Conservation (phyloP, 1,284 basidiomycete genomes). For the Melampsora larici-populina region DNA sequence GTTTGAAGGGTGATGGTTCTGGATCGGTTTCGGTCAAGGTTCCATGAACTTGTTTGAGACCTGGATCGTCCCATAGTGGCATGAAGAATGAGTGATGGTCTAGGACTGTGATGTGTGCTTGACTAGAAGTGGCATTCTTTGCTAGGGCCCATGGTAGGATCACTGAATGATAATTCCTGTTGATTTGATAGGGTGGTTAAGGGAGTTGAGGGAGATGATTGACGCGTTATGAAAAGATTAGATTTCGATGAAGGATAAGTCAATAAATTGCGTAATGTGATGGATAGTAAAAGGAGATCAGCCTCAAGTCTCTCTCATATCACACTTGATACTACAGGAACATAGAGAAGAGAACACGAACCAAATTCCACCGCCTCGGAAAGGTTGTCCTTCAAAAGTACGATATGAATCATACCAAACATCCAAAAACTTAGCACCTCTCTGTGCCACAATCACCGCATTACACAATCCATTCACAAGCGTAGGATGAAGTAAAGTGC, state of each 20-base stretch:
- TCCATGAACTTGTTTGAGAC: slow-evolving; percentile 27
- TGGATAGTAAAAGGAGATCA: neutral
- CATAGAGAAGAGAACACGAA: too few relatives aligned
- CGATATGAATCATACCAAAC: slow-evolving; percentile 36
- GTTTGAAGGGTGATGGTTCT: slow-evolving; percentile 14
- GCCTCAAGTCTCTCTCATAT: neutral
- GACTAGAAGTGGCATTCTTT: slow-evolving; percentile 14
- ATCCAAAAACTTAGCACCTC: slow-evolving; percentile 18
- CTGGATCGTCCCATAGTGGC: slow-evolving; percentile 41
- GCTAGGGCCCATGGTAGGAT: slow-evolving; percentile 32
- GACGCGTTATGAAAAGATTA: neutral
- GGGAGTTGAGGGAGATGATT: neutral
- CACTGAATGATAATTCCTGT: slow-evolving; percentile 39
- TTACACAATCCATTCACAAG: slow-evolving; percentile 36
- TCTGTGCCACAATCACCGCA: slow-evolving; percentile 35
- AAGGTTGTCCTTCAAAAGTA: slow-evolving; percentile 34
- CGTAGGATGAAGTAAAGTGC: slow-evolving; percentile 24
- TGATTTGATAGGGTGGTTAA: neutral
- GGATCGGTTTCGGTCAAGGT: slow-evolving; percentile 20
- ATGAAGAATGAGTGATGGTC: slow-evolving; percentile 41
- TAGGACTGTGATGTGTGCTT: slow-evolving; percentile 37
- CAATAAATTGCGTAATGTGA: neutral
- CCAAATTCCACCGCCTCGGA: slow-evolving; percentile 35
- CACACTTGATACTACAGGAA: too few relatives aligned
- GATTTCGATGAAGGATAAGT: neutral